Evolutionary conservation across 208 protist species (phyloP).

Genomic region (Balamuthia mandrillaris): DNA sequence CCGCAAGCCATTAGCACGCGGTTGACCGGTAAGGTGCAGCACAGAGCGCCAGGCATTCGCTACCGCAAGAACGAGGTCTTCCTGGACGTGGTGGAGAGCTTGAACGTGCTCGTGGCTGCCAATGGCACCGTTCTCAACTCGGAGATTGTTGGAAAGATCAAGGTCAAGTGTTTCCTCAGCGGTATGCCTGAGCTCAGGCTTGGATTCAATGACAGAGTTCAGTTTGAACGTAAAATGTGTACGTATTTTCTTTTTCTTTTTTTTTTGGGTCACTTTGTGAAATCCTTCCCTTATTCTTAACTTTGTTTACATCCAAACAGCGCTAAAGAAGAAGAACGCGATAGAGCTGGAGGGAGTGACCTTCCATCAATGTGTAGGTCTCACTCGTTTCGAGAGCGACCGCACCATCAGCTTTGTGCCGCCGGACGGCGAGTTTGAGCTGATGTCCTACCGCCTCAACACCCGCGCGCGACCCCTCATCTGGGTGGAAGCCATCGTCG

Average conservation of each 20-base stretch:
- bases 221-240: too few relatives aligned
- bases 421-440: slow-evolving; percentile 90
- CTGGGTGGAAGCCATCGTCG: slow-evolving; percentile 78
- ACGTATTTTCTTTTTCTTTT: too few relatives aligned
- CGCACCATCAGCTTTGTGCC: slow-evolving; percentile 89
- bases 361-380: slow-evolving; percentile 92
- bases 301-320: not conserved
- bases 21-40: slow-evolving; percentile 78
- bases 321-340: slow-evolving; percentile 55
- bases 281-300: not conserved
- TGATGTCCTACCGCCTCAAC: slow-evolving; percentile 90
- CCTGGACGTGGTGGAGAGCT: slow-evolving; percentile 87
- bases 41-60: slow-evolving; percentile 77
- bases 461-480: slow-evolving; percentile 83
- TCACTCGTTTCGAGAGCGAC: slow-evolving; percentile 86
- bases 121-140: slow-evolving; percentile 77
- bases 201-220: slow-evolving; percentile 89
- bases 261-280: too few relatives aligned
- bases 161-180: slow-evolving; percentile 79
- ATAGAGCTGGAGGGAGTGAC: slow-evolving; percentile 89
- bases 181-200: slow-evolving; percentile 91
- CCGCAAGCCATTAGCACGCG: slow-evolving; percentile 47
- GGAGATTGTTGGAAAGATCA: slow-evolving; percentile 85
- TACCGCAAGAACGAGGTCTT: slow-evolving; percentile 89
- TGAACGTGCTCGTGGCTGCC: slow-evolving; percentile 81